Base-by-base conservation (phyloP, 2,329 filamentous ascomycete genomes). In the Torrubiella hemipterigena region DNA sequence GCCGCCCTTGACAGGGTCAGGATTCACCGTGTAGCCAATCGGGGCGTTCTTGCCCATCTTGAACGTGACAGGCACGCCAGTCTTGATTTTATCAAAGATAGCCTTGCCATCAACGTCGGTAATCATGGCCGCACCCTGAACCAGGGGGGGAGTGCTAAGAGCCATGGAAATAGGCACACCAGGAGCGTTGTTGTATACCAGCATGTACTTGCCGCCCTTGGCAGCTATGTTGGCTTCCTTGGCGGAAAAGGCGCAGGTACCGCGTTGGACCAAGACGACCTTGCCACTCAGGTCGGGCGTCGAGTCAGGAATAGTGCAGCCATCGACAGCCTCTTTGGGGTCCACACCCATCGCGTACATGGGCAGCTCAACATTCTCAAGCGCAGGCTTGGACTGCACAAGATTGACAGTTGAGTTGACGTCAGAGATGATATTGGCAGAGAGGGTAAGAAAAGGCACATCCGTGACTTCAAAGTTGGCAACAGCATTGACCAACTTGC, bases 261-360 rank as follows among this genome's bases (percentile, higher is more conserved):
- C 73, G 16, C 72, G 65, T 28, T 69, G 68, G 23, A 80, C 56
- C 7, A 80, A 62, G 4, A 76, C 72, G 22, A 81, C 65, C 30
- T 67, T 57, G 16, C 56, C 56, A 27, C 65, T 65, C 12, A 81
- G 56, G 40, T 77, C 66, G 2, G 73, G 69, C 0, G 68, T 73
- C 36, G 59, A 31, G 20, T 32, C 37, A 7, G 37, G 34, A 13
- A 32, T 24, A 8, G 34, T 26, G 31, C 37, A 39, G 23, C 34
- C 37, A 16, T 39, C 37, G 25, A 36, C 29, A 11, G 35, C 25
- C 18, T 34, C 32, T n/a, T 23, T 34, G 9, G 61, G 60, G 49
- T 77, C 57, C 37, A 61, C 59, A 43, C 52, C 67, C 18, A 59
- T 55, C 8, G 69, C 51, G 54, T 62, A 71, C 2, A 73, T 50